A percentile compares a stretch with the other conserved stretches of the same genome.
Conservation (phyloP, 73 alveolate species). For the Paramecium biaurelia region DNA sequence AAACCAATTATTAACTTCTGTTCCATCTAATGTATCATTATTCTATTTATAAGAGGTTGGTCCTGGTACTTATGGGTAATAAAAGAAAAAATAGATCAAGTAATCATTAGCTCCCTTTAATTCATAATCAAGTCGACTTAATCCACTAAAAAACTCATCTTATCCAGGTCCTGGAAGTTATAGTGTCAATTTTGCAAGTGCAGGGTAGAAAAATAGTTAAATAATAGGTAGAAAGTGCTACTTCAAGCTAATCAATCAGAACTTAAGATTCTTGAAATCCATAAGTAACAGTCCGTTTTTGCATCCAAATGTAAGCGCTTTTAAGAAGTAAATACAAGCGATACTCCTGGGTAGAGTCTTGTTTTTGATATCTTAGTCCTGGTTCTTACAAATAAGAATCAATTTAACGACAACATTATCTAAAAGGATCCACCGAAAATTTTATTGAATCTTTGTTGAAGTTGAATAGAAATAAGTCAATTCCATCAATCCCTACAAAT, state of each 20-base stretch:
- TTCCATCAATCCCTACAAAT: constrained; percentile 29
- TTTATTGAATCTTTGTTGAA: background rate
- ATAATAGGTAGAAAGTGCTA: background rate
- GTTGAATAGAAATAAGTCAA: background rate
- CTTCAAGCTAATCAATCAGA: background rate
- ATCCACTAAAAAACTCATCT: background rate
- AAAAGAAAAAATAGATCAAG: background rate
- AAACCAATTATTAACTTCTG: background rate
- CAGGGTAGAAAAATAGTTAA: background rate
- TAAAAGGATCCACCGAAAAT: background rate
- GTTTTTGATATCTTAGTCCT: background rate
- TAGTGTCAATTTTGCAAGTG: background rate
- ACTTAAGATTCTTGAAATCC: constrained; percentile 19
- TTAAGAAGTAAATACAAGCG: background rate
- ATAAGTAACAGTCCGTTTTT: background rate
- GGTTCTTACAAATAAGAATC: background rate
- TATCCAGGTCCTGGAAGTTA: constrained; percentile 52
- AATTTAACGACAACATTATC: background rate
- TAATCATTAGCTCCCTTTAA: constrained; percentile 16
- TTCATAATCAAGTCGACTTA: background rate
- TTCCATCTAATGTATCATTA: constrained; percentile 19
- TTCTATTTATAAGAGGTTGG: background rate
- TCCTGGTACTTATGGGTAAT: background rate
- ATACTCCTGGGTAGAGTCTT: constrained; percentile 2
- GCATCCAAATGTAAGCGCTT: background rate